A percentile compares a stretch with the other conserved stretches of the same genome.
phyloP scores from a whole-genome alignment of 1,139 yeast species.

The Sugiyamaella xylanicola region DNA sequence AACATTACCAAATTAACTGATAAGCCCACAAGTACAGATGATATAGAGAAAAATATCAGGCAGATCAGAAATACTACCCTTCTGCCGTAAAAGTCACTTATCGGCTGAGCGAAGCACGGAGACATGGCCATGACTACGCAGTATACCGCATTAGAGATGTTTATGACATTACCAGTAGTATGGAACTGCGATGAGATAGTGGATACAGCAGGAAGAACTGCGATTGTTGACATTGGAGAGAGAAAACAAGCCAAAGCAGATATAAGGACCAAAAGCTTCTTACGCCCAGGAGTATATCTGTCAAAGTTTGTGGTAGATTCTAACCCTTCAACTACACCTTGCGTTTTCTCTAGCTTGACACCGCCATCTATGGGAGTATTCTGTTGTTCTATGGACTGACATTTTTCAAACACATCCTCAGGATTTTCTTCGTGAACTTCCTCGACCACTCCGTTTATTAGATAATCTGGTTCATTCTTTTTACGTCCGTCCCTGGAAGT shows the following conservation, averaged over 20 bases:
- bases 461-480: neutral
- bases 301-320: neutral
- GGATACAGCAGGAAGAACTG: conserved; percentile 52
- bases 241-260: conserved; percentile 25
- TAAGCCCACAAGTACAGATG: conserved; percentile 48
- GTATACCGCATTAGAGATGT: conserved; percentile 53
- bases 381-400: neutral
- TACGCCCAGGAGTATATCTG: conserved; percentile 18
- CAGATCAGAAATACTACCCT: conserved; percentile 48
- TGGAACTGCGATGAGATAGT: conserved; percentile 49
- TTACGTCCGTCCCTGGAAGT: neutral
- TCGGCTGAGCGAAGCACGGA: conserved; percentile 53
- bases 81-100: conserved; percentile 55
- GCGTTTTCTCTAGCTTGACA: no score
- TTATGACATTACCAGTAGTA: conserved; percentile 52
- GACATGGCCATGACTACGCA: conserved; percentile 55
- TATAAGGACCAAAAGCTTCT: conserved; percentile 22
- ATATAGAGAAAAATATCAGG: conserved; percentile 41
- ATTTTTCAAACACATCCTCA: conserved; percentile 1
- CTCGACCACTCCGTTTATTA: no score
- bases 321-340: neutral
- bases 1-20: conserved; percentile 56
- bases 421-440: neutral
- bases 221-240: conserved; percentile 26
- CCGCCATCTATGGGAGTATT: neutral